Evolutionary conservation across 179 eudicot species (phyloP).

Genomic region (Patellifolia procumbens): DNA sequence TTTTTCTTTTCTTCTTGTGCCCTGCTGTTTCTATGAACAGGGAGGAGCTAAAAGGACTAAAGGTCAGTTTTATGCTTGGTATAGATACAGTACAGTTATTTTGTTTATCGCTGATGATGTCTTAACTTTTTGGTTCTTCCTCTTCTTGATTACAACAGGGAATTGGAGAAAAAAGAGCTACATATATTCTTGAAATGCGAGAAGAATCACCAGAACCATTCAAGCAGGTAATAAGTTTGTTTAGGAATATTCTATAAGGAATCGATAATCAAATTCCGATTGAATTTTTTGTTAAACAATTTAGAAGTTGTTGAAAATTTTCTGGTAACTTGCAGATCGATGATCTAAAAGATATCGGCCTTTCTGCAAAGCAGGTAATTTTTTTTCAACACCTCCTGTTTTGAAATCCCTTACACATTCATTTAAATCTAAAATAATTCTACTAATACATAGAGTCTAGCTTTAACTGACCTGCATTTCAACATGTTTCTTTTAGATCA

Average conservation of each 20-base stretch:
- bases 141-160: slow-evolving; percentile 43
- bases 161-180: slow-evolving; percentile 88
- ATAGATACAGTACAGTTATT: neutral
- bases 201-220: slow-evolving; percentile 87
- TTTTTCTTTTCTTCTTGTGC: slow-evolving; percentile 5
- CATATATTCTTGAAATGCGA: slow-evolving; percentile 69
- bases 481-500: slow-evolving; percentile 42
- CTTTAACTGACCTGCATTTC: neutral
- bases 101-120: neutral
- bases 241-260: neutral
- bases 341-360: slow-evolving; percentile 82
- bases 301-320: no score
- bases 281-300: neutral
- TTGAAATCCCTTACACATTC: no score
- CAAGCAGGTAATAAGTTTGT: slow-evolving; percentile 51
- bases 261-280: neutral
- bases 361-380: slow-evolving; percentile 77
- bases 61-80: slow-evolving; percentile 39
- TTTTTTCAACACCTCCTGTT: neutral
- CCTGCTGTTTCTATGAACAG: slow-evolving; percentile 32
- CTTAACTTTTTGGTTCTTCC: neutral
- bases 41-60: slow-evolving; percentile 71
- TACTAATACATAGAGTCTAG: neutral
- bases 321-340: slow-evolving; percentile 64
- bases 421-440: neutral